A percentile compares a stretch with the other conserved stretches of the same genome.
Evolutionary conservation across 106 monocot genomes (phyloP).

Genomic region (Dendrobium huoshanense): DNA sequence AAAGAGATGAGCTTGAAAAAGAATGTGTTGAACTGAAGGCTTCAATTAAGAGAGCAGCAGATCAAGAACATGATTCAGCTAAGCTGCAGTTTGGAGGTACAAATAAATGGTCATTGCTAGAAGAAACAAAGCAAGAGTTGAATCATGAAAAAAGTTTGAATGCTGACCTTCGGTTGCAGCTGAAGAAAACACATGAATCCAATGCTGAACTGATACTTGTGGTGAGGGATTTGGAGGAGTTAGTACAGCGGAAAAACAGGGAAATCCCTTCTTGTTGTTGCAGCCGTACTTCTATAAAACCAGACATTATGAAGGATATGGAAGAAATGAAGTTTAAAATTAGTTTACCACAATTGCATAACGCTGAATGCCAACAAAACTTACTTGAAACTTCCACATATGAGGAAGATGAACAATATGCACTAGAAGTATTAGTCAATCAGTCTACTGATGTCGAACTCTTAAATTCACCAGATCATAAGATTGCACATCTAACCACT

Average conservation of each 20-base stretch:
- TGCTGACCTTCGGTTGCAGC: conserved; percentile 56
- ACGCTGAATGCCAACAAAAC: conserved; percentile 20
- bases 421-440: conserved; percentile 40
- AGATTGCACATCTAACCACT: conserved; percentile 45
- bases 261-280: conserved; percentile 17
- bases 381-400: conserved; percentile 23
- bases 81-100: conserved; percentile 23
- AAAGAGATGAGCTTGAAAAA: conserved; percentile 61
- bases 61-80: conserved; percentile 14
- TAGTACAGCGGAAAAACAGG: conserved; percentile 59
- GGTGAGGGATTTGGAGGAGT: conserved; percentile 81
- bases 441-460: conserved; percentile 17
- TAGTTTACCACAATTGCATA: conserved; percentile 8
- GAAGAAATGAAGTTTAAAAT: conserved; percentile 16
- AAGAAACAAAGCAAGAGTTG: conserved; percentile 81
- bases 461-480: conserved; percentile 46
- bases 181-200: conserved; percentile 81
- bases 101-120: conserved; percentile 42
- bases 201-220: conserved; percentile 81
- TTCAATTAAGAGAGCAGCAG: conserved; percentile 20
- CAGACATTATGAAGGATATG: conserved; percentile 12
- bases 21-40: conserved; percentile 74
- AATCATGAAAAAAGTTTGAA: conserved; percentile 74
- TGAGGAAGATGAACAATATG: conserved; percentile 35
- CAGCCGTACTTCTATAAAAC: conserved; percentile 9